Base-by-base conservation (phyloP, 176 grass and related monocot genomes). In the Tillandsia leiboldiana region DNA sequence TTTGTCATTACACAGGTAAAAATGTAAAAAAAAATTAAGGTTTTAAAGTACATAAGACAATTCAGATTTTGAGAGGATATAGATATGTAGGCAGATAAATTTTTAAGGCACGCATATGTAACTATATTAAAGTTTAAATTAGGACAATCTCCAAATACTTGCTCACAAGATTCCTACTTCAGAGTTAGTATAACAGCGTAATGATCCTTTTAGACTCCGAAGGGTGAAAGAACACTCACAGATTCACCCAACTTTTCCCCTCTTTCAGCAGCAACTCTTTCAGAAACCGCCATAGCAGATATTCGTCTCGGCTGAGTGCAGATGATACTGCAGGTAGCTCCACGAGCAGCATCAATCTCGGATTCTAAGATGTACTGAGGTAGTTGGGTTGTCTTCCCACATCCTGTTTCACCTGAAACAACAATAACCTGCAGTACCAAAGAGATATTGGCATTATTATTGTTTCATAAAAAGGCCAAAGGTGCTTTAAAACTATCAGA, bases 321-420 rank as follows among this genome's bases (percentile, higher is more conserved):
- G 81, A 97, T 93, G 71, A 97, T 90, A 81, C 84, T 93, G 69
- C 94, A 93, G 42, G 59, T 85, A 70, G 89, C 89, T 56, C 94
- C 94, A 72, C 79, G 74, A 69, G 79, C 72, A 77, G 89, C 81
- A 73, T 93, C 89, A 70, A 97, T 97, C 85, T 97, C 89, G 81
- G 89, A 97, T 79, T 97, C 94, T 72, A 97, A 64, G 80, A 97
- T 97, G 74, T 97, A 97, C 61, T 97, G 94, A 8, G 94, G 94
- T 63, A 97, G 53, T 72, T 97, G 94, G 13, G 94, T 97, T 71
- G 94, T 97, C 86, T 97, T 97, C 65, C 94, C 94, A 7, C 94
- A 97, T 51, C 94, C 94, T 58, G 94, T 97, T 85, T 97, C 89
- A 71, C 94, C 94, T 56, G 94, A 93, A 83, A 97, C 79, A 63